phyloP scores from a whole-genome alignment of 306 rosid species.

The Rosa rugosa region DNA sequence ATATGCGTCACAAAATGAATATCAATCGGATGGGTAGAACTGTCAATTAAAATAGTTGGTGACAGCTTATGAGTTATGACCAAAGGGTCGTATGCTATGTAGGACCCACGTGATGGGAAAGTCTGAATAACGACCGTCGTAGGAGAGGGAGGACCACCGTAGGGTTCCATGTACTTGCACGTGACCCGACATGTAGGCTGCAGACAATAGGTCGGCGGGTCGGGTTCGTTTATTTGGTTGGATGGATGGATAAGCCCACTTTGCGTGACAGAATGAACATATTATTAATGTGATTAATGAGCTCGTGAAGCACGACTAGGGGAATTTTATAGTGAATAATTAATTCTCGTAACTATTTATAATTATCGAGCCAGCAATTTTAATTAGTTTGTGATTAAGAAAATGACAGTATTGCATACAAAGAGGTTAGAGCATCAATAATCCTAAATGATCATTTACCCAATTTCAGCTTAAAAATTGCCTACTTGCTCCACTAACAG shows the following conservation, averaged over 20 bases:
- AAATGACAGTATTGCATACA: no score
- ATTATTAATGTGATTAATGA: neutral
- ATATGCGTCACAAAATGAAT: neutral
- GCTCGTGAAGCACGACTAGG: no score
- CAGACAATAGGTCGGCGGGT: slow-evolving; percentile 32
- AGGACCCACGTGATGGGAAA: neutral
- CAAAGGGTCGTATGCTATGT: neutral
- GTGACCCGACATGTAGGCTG: slow-evolving; percentile 13
- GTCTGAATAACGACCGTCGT: neutral
- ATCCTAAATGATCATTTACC: no score
- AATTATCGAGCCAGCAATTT: no score
- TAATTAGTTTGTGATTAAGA: no score
- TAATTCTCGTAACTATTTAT: no score
- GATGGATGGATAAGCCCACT: slow-evolving; percentile 14
- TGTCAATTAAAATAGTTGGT: neutral
- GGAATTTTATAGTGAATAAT: no score
- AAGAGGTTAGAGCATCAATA: no score
- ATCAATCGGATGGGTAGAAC: neutral
- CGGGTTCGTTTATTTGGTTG: slow-evolving; percentile 17
- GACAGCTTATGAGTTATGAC: neutral
- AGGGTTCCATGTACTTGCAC: no score
- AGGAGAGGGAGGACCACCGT: neutral
- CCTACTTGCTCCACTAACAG: no score
- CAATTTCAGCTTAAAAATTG: no score
- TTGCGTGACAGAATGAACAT: slow-evolving; percentile 16